Evolutionary conservation across 805 yeast genomes (phyloP).

Genomic region (Scheffersomyces spartinae): DNA sequence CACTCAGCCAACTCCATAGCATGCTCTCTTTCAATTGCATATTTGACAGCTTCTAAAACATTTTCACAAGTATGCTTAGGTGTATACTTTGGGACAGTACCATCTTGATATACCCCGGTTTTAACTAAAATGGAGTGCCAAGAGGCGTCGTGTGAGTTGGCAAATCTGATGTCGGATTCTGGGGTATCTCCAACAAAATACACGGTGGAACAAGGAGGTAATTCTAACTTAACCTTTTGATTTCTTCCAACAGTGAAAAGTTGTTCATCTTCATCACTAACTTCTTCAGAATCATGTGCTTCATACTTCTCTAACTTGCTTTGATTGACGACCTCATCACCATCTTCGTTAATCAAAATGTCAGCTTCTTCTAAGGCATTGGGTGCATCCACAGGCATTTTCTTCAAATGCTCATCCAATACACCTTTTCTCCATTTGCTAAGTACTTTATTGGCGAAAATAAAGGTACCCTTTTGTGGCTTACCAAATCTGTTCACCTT

Average conservation of each 20-base stretch:
- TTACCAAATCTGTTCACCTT: slow-evolving; percentile 80
- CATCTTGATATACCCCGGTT: slow-evolving; percentile 79
- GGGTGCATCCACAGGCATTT: slow-evolving; percentile 31
- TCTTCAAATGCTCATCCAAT: slow-evolving; percentile 60
- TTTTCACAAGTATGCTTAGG: slow-evolving; percentile 67
- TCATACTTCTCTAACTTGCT: slow-evolving; percentile 10
- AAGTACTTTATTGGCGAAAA: slow-evolving; percentile 70
- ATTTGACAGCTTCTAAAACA: slow-evolving; percentile 73
- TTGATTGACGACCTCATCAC: slow-evolving; percentile 13
- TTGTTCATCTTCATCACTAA: slow-evolving; percentile 19
- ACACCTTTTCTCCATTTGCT: slow-evolving; percentile 70
- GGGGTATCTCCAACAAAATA: slow-evolving; percentile 89
- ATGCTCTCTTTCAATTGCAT: slow-evolving; percentile 77
- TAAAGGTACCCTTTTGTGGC: slow-evolving; percentile 81
- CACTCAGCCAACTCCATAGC: slow-evolving; percentile 60
- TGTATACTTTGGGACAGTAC: slow-evolving; percentile 65
- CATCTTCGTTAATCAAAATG: slow-evolving; percentile 30
- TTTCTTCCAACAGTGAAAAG: slow-evolving; percentile 28
- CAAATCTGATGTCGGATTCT: slow-evolving; percentile 79
- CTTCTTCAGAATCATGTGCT: slow-evolving; percentile 4
- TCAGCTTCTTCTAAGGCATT: slow-evolving; percentile 28
- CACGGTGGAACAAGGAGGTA: slow-evolving; percentile 79
- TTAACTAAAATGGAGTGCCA: slow-evolving; percentile 81
- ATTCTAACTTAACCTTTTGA: slow-evolving; percentile 35
- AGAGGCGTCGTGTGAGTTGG: slow-evolving; percentile 73